Evolutionary conservation across 441 rosid genomes (phyloP).

Genomic region (Gossypium trilobum): DNA sequence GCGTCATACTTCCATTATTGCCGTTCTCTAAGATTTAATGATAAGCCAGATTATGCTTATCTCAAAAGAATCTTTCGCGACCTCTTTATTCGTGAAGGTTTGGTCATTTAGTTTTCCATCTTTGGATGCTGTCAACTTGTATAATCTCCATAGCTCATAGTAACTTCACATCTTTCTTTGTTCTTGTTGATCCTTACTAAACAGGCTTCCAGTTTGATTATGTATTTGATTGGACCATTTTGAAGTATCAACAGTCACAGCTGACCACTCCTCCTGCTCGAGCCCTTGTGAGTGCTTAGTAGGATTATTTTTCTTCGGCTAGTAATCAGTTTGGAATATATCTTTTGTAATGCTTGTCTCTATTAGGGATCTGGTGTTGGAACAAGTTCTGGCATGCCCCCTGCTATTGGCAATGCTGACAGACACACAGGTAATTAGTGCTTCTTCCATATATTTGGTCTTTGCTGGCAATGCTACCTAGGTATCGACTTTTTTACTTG

Average conservation of each 20-base stretch:
- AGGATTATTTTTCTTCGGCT: background rate
- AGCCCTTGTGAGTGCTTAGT: constrained; percentile 37
- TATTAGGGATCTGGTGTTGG: constrained; percentile 69
- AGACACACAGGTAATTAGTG: constrained; percentile 51
- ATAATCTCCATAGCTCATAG: constrained; percentile 46
- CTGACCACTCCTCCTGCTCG: constrained; percentile 65
- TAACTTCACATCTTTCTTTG: constrained; percentile 29
- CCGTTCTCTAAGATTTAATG: constrained; percentile 85
- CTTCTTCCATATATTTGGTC: background rate
- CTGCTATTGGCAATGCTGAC: constrained; percentile 44
- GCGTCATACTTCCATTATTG: constrained; percentile 96
- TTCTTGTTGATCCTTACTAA: constrained; percentile 15
- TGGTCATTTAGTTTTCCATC: constrained; percentile 17
- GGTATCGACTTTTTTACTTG: background rate
- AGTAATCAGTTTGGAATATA: constrained; percentile 4
- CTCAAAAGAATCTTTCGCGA: constrained; percentile 90
- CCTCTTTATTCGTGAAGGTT: constrained; percentile 97
- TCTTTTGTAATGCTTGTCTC: constrained; percentile 20
- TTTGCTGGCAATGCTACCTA: background rate
- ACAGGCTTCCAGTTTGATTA: constrained; percentile 93
- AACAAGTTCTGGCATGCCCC: constrained; percentile 67
- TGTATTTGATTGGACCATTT: constrained; percentile 97
- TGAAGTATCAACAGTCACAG: constrained; percentile 94
- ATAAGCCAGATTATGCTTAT: constrained; percentile 89
- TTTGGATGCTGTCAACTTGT: constrained; percentile 47